These are phyloP conservation scores for Syzygium aromaticum DNA, from an alignment of 345 rosid genomes.

Conservation along the genomic window DNA sequence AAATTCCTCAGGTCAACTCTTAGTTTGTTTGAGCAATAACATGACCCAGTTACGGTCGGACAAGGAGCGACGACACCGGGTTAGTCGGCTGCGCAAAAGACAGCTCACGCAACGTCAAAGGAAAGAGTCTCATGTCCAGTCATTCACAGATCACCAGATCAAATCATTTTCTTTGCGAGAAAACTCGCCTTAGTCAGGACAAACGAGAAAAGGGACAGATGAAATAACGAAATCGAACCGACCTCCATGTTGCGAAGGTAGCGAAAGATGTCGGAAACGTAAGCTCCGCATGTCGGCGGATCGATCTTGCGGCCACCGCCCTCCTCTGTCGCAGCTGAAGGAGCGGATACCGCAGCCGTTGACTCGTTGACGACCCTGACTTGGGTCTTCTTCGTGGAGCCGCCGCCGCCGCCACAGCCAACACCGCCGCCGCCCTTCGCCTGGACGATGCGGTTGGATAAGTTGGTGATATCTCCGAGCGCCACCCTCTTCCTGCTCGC, in stretches of 20 bases:
- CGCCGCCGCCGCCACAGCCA: too few species aligned
- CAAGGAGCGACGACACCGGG: neutral
- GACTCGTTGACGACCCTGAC: neutral
- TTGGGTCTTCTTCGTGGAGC: too few species aligned
- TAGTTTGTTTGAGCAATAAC: too few species aligned
- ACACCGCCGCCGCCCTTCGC: neutral
- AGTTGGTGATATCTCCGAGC: constrained; percentile 13
- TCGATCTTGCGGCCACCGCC: constrained; percentile 2
- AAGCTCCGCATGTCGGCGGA: constrained; percentile 50
- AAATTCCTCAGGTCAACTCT: too few species aligned
- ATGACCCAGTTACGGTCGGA: too few species aligned
- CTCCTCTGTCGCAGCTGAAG: neutral
- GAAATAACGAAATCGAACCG: neutral
- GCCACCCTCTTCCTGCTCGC: constrained; percentile 4
- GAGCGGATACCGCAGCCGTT: neutral
- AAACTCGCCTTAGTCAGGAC: neutral
- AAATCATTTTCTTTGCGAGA: neutral
- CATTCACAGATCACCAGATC: neutral
- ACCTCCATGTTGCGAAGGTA: constrained; percentile 58
- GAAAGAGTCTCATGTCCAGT: neutral
- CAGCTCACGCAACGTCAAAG: neutral
- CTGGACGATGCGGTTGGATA: neutral
- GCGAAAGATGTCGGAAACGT: constrained; percentile 31
- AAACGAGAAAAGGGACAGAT: neutral
- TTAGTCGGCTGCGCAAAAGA: neutral